phyloP scores from a whole-genome alignment of 345 rosid genomes.

The Heritiera littoralis region DNA sequence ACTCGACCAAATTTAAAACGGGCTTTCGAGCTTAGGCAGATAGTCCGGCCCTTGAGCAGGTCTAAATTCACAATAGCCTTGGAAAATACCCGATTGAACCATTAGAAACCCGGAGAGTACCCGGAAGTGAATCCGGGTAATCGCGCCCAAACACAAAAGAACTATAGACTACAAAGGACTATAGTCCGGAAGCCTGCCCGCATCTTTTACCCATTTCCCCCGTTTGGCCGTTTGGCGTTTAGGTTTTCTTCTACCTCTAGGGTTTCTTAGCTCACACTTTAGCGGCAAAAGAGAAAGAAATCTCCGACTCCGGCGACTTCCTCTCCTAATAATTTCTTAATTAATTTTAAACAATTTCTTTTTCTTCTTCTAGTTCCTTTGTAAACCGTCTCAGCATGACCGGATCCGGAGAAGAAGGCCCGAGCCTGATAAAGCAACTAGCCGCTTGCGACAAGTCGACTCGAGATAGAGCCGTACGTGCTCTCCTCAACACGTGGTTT shows the following conservation, averaged over 20 bases:
- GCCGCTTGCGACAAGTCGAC: constrained; percentile 63
- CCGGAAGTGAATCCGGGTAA: not conserved
- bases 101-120: not conserved
- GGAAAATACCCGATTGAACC: not conserved
- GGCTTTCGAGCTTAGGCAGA: too few species aligned
- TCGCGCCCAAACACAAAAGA: not conserved
- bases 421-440: constrained; percentile 65
- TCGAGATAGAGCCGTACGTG: constrained; percentile 63
- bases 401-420: constrained; percentile 31
- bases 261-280: not conserved
- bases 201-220: not conserved
- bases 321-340: not conserved
- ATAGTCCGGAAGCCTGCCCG: not conserved
- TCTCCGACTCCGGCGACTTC: not conserved
- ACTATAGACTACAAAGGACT: not conserved
- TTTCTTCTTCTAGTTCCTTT: not conserved
- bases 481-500: constrained; percentile 67
- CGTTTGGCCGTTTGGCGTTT: not conserved
- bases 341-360: not conserved
- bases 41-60: too few species aligned
- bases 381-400: not conserved
- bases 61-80: too few species aligned
- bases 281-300: not conserved
- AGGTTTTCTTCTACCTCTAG: constrained; percentile 17
- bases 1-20: too few species aligned